Evolutionary conservation across 768 basidiomycete genomes (phyloP).

Genomic region (Astraeus odoratus): DNA sequence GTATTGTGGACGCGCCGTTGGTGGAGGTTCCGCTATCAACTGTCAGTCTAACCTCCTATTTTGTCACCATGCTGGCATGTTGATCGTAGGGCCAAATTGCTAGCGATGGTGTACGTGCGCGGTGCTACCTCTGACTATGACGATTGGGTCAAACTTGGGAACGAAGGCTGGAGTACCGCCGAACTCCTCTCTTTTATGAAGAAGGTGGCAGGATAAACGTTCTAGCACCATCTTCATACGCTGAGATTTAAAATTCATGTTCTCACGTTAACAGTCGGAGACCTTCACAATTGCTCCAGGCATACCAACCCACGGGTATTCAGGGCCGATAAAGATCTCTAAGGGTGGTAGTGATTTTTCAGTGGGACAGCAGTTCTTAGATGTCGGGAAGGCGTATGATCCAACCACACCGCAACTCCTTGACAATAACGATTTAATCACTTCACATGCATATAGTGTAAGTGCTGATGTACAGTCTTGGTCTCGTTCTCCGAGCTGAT

Average conservation of each 20-base stretch:
- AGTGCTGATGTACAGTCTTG: neutral
- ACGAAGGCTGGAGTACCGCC: constrained; percentile 20
- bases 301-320: constrained; percentile 29
- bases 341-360: constrained; percentile 3
- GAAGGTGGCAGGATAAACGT: constrained; percentile 13
- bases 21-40: constrained; percentile 21
- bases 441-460: constrained; percentile 20
- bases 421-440: constrained; percentile 42
- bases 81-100: neutral
- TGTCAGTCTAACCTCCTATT: constrained; percentile 5
- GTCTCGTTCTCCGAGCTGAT: neutral
- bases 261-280: constrained; percentile 20
- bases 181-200: constrained; percentile 20
- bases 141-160: constrained; percentile 18
- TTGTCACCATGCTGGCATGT: neutral
- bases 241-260: neutral
- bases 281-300: constrained; percentile 25
- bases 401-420: constrained; percentile 35
- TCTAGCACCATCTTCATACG: neutral
- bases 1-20: constrained; percentile 16
- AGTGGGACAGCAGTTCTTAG: constrained; percentile 37
- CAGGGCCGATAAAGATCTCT: constrained; percentile 25
- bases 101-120: constrained; percentile 17
- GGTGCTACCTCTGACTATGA: constrained; percentile 23
- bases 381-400: constrained; percentile 41